These are phyloP conservation scores for Chenopodium formosanum DNA, from an alignment of 148 eudicot genomes.

Conservation along the genomic window DNA sequence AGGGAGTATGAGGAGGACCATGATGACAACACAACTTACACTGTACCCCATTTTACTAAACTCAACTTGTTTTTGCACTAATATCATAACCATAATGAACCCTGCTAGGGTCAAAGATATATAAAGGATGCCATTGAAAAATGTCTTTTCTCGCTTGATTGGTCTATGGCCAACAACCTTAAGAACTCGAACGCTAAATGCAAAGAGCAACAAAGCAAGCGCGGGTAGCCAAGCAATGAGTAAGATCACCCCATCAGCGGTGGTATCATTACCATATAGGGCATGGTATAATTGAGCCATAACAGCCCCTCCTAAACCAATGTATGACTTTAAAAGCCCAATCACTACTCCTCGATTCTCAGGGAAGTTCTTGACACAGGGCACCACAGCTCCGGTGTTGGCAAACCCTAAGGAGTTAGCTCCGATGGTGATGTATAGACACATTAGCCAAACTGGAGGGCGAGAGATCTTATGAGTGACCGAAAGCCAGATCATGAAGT, in stretches of 20 bases:
- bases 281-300: constrained; percentile 32
- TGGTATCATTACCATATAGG: constrained; percentile 21
- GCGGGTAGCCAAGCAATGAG: constrained; percentile 31
- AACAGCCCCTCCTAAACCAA: too few relatives aligned
- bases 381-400: constrained; percentile 25
- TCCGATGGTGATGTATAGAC: constrained; percentile 24
- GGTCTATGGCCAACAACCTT: neutral
- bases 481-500: constrained; percentile 27
- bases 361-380: constrained; percentile 31
- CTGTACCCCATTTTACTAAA: too few relatives aligned
- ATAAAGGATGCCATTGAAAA: too few relatives aligned
- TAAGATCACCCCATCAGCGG: constrained; percentile 23
- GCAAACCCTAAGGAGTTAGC: constrained; percentile 29
- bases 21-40: too few relatives aligned
- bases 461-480: constrained; percentile 26
- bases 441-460: constrained; percentile 30
- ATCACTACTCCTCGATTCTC: constrained; percentile 29
- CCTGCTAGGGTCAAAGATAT: too few relatives aligned
- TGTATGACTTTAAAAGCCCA: constrained; percentile 17
- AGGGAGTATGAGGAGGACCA: too few relatives aligned
- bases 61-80: too few relatives aligned
- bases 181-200: constrained; percentile 25
- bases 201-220: constrained; percentile 16
- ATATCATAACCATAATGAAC: too few relatives aligned
- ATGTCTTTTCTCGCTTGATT: too few relatives aligned